A percentile compares a stretch with the other conserved stretches of the same genome.
Evolutionary conservation across 208 protist genomes (phyloP).

Genomic region (Acanthamoeba polyphaga): DNA sequence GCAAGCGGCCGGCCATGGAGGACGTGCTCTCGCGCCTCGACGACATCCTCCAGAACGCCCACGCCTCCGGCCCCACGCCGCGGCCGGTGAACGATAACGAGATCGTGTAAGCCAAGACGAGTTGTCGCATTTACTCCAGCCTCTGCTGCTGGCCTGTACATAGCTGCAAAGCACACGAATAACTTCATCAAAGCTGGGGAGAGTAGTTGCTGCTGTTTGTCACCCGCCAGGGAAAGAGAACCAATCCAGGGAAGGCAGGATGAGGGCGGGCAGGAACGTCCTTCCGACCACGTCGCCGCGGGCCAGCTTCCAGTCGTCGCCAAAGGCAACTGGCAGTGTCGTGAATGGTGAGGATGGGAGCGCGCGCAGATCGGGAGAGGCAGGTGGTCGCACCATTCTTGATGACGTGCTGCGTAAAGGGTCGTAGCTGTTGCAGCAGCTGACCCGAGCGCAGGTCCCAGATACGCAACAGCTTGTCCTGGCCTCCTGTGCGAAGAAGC

Average conservation of each 20-base stretch:
- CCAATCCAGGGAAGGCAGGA: conserved; percentile 43
- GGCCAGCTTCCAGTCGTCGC: conserved; percentile 31
- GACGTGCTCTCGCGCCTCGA: background rate
- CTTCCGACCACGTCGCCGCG: background rate
- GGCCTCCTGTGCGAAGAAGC: background rate
- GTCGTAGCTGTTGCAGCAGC: conserved; percentile 21
- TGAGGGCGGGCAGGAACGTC: background rate
- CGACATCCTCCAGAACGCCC: background rate
- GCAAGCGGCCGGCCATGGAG: background rate
- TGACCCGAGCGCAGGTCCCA: background rate
- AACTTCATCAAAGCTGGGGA: background rate
- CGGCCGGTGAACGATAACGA: background rate
- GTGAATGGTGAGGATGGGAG: background rate
- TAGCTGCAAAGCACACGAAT: background rate
- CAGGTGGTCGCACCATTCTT: background rate
- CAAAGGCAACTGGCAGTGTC: conserved; percentile 32
- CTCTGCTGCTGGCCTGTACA: background rate
- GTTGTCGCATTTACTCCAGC: background rate
- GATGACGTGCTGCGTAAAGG: conserved; percentile 28
- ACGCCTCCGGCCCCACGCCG: background rate
- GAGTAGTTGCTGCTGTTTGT: background rate
- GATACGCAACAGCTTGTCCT: conserved; percentile 32
- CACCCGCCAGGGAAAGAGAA: background rate
- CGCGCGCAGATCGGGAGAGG: too few species aligned
- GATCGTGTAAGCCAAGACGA: background rate